Percentiles rank a stretch among this genome's conserved stretches.
These are phyloP conservation scores for Botrytis medusae DNA, from an alignment of 2,329 filamentous ascomycete species.

Conservation along the genomic window DNA sequence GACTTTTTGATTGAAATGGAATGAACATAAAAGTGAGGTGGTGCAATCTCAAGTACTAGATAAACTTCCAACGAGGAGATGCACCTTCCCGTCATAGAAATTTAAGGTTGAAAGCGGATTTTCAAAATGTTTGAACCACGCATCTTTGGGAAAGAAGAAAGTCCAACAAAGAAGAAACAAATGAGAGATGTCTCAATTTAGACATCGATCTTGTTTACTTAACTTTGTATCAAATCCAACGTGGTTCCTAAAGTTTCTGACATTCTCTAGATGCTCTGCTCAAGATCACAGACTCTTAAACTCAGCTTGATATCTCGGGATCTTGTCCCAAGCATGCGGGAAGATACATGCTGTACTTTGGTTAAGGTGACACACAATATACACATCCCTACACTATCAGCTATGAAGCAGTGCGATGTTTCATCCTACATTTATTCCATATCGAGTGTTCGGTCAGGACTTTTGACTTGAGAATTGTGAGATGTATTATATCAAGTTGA, in stretches of 20 bases:
- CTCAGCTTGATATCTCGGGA: background rate
- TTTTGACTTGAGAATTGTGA: background rate
- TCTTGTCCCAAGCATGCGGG: background rate
- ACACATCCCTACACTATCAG: background rate
- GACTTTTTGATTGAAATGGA: background rate
- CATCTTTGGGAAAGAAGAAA: no score
- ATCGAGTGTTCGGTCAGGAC: no score
- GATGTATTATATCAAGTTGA: background rate
- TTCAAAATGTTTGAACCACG: background rate
- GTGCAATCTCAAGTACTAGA: background rate
- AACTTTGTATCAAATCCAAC: background rate
- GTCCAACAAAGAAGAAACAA: no score
- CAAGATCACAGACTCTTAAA: background rate
- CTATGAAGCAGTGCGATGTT: background rate
- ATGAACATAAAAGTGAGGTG: background rate
- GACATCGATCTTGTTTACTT: background rate
- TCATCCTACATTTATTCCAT: background rate
- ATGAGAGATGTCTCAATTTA: no score
- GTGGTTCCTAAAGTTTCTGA: no score
- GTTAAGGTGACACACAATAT: background rate
- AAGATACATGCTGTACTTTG: background rate
- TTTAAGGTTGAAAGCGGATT: background rate
- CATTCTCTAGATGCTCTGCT: background rate
- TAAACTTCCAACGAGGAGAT: slow-evolving; percentile 1
- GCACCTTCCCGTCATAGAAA: slow-evolving; percentile 8